Evolutionary conservation across 495 filamentous ascomycete genomes (phyloP).

Genomic region (Daldinia childiae): DNA sequence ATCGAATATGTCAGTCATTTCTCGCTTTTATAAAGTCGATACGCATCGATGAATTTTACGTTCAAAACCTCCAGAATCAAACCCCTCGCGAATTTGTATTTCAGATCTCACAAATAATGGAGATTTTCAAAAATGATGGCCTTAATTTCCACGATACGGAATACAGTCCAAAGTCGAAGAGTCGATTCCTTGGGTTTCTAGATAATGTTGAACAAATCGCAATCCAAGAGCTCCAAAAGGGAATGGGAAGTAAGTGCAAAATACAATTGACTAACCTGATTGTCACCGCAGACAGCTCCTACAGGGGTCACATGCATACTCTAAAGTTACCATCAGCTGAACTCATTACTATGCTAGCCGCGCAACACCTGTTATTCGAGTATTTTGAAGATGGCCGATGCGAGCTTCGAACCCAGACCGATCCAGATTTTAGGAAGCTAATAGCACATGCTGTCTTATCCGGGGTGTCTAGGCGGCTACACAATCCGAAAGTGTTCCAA

Average conservation of each 20-base stretch:
- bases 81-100: not conserved
- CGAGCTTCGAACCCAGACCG: slow-evolving; percentile 1
- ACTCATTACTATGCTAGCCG: not conserved
- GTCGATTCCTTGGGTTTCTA: not conserved
- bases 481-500: not conserved
- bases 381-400: slow-evolving; percentile 3
- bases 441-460: not conserved
- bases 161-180: not conserved
- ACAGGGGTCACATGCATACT: too few relatives aligned
- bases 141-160: not conserved
- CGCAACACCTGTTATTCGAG: not conserved
- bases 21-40: slow-evolving; percentile 24
- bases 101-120: not conserved
- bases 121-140: not conserved
- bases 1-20: slow-evolving; percentile 8
- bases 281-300: too few relatives aligned
- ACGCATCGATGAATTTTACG: not conserved
- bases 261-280: not conserved
- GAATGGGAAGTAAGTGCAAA: not conserved
- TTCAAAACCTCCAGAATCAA: too few relatives aligned
- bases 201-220: not conserved
- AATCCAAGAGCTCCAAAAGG: not conserved
- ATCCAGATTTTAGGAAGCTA: not conserved
- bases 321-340: not conserved
- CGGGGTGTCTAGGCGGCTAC: not conserved